Evolutionary conservation across 2,329 filamentous ascomycete genomes (phyloP).

Genomic region (Aspergillus jensenii): DNA sequence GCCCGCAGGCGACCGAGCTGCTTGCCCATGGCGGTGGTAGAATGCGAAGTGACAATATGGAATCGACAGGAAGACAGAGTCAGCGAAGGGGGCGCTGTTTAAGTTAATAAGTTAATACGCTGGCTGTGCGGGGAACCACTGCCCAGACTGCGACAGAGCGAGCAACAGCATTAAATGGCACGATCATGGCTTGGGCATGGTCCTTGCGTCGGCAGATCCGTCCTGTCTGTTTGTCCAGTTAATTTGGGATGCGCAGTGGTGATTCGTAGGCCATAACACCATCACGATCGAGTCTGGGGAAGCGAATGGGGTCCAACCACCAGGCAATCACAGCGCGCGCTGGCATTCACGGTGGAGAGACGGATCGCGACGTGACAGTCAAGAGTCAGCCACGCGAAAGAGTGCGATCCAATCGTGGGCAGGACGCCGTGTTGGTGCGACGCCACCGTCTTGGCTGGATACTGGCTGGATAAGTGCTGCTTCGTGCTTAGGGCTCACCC

Average conservation of each 20-base stretch:
- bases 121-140: conserved; percentile 3
- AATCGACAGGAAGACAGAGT: not conserved
- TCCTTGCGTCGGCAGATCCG: not conserved
- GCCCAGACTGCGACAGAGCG: not conserved
- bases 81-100: not conserved
- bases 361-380: not conserved
- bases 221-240: not conserved
- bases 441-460: too few relatives aligned
- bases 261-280: conserved; percentile 10
- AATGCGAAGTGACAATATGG: too few relatives aligned
- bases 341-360: not conserved
- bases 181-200: not conserved
- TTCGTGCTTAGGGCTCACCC: too few relatives aligned
- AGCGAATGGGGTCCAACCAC: not conserved
- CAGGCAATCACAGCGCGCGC: not conserved
- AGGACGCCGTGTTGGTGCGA: too few relatives aligned
- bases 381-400: too few relatives aligned
- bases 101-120: not conserved
- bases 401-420: too few relatives aligned
- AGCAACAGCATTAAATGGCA: not conserved
- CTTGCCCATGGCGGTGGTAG: conserved; percentile 5
- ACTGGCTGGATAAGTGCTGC: too few relatives aligned
- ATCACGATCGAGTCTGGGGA: conserved; percentile 5
- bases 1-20: conserved; percentile 5
- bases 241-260: not conserved